Conservation (phyloP, 2,329 filamentous ascomycete species). For the Fusarium sp. region DNA sequence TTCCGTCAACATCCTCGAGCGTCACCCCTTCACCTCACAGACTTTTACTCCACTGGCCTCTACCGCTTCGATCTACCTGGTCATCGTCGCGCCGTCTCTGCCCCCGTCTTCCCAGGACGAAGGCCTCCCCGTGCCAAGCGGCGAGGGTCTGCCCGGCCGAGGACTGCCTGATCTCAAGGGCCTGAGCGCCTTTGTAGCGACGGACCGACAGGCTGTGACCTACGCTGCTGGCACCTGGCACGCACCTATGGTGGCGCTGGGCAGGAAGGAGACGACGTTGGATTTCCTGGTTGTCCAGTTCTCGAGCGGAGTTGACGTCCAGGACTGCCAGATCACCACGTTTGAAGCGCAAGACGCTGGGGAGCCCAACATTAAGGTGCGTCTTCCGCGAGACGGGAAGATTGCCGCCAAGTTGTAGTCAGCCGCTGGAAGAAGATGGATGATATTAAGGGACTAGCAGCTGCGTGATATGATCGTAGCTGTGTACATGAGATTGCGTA, state of each 20-base stretch:
- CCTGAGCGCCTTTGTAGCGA: slow-evolving; percentile 82
- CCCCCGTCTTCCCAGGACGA: slow-evolving; percentile 52
- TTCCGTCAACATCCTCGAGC: slow-evolving; percentile 77
- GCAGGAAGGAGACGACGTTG: slow-evolving; percentile 65
- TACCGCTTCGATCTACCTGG: slow-evolving; percentile 72
- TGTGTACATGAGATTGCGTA: slow-evolving; percentile 18
- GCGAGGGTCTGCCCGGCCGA: slow-evolving; percentile 62
- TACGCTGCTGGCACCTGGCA: slow-evolving; percentile 95
- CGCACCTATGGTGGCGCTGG: slow-evolving; percentile 93
- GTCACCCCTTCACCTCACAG: slow-evolving; percentile 94
- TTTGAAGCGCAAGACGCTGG: slow-evolving; percentile 49
- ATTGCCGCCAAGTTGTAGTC: slow-evolving; percentile 25
- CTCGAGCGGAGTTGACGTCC: slow-evolving; percentile 80
- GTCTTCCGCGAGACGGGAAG: slow-evolving; percentile 27
- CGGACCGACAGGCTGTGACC: slow-evolving; percentile 83
- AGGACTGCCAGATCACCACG: slow-evolving; percentile 88
- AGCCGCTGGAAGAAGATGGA: slow-evolving; percentile 7
- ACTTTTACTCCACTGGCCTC: slow-evolving; percentile 83
- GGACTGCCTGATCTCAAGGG: slow-evolving; percentile 78
- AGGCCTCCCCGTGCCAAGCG: slow-evolving; percentile 45
- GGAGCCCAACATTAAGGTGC: slow-evolving; percentile 56
- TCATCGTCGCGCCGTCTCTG: slow-evolving; percentile 87
- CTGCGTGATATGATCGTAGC: slow-evolving; percentile 29
- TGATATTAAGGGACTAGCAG: slow-evolving; percentile 27
- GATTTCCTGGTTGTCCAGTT: slow-evolving; percentile 94